Base-by-base conservation (phyloP, 495 filamentous ascomycete genomes). In the Lepidopterella palustris region DNA sequence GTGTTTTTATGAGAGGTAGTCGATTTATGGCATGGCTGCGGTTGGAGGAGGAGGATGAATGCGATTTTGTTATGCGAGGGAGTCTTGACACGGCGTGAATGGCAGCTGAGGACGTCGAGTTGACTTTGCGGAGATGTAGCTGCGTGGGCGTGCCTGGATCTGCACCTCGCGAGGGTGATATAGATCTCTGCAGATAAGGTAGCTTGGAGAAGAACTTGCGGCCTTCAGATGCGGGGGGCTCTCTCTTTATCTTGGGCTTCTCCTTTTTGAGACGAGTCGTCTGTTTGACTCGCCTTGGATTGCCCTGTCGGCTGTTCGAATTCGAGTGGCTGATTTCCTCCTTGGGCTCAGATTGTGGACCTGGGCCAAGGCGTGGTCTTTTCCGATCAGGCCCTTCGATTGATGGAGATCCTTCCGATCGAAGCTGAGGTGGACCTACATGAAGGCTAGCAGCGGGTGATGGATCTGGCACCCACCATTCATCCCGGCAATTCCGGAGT, bases 221-320 rank as follows among this genome's bases (percentile, higher is more conserved):
- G 57, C 59, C 25, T 32, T 57, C 57, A 45, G 50, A 50, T 24
- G n/a, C 11, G 5, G 25, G 21, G 15, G 60, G 57, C 60, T 60
- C 57, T 57, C 45, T 57, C 18, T 29, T 23, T 45, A n/a, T n/a
- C n/a, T n/a, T n/a, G n/a, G n/a, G n/a, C 26, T 53, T 60, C 32
- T 42, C 47, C 15, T 24, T 13, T 27, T 25, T 54, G 47, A 60
- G 45, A 29, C 35, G 50, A 39, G 57, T 28, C 1, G 58, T 58
- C 53, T 61, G 58, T 15, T 54, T 57, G 48, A 31, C 54, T 5
- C 62, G 62, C 40, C 57, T 53, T 20, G 62, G 60, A 5, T 58
- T 49, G 42, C 57, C 53, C 29, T 55, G 55, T 11, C 60, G 55
- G n/a, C 39, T 52, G 11, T 59, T 53, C 2, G 13, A 50, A 25